Evolutionary conservation across 345 rosid genomes (phyloP).

Genomic region (Gossypium herbaceum): DNA sequence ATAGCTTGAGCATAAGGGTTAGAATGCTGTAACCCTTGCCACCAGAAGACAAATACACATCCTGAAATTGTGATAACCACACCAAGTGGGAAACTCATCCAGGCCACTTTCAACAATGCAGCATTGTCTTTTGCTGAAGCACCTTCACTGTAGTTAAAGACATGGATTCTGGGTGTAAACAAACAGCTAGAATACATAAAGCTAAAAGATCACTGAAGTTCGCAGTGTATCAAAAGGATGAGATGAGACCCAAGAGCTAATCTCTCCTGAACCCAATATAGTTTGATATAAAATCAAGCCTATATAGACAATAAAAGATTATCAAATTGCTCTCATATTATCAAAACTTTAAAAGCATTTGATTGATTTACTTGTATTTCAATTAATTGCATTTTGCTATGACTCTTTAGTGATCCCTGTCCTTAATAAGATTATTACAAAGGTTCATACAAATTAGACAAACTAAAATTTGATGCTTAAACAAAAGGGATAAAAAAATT

Average conservation of each 20-base stretch:
- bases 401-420: background rate
- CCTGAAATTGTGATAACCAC: conserved; percentile 52
- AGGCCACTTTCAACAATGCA: conserved; percentile 66
- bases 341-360: background rate
- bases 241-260: background rate
- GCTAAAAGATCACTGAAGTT: background rate
- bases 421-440: background rate
- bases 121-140: conserved; percentile 37
- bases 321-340: background rate
- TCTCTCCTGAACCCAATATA: background rate
- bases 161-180: background rate
- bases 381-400: background rate
- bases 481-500: background rate
- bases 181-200: background rate
- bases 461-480: background rate
- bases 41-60: conserved; percentile 62
- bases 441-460: background rate
- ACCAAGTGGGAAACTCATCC: conserved; percentile 74
- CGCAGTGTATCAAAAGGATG: background rate
- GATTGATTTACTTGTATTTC: background rate
- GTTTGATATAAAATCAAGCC: background rate
- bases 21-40: conserved; percentile 65
- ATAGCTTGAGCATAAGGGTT: conserved; percentile 73
- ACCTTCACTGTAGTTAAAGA: conserved; percentile 46
- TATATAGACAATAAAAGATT: background rate